Evolutionary conservation across 768 basidiomycete genomes (phyloP), one percentile per base, ranked within the genome.

Genomic region (Royoungia palumana): DNA sequence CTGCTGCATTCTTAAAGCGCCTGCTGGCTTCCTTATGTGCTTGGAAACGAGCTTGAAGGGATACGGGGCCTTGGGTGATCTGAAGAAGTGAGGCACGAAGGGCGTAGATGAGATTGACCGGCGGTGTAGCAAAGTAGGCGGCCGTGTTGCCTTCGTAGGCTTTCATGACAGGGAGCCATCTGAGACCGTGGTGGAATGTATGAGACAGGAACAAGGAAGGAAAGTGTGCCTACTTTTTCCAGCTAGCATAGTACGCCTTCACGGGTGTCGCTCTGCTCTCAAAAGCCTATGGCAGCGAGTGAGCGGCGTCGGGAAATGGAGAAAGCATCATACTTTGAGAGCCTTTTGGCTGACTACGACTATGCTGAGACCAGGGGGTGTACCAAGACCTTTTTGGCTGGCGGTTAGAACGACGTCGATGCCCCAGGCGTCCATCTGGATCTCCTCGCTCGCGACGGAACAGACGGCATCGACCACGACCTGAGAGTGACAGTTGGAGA

Each of bases 111-210:
- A 99, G 81, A 71, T 96, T 95, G 50, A 94, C 89, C 8, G 93
- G 94, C 2, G 93, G 90, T 1, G 94, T 97, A 8, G 94, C 95
- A 68, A 97, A 97, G 75, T 97, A 97, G 17, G 85, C 85, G 0
- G 91, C 76, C 11, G 70, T 71, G 50, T 89, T 89, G 49, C 71
- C 70, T 72, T 97, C 94, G 66, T 98, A 99, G 3, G 87, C 83
- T 59, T 85, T 80, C 94, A 98, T 98, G 64, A 96, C 83, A 1
- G 93, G 92, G 38, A 94, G 74, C 90, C 90, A 93, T 59, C 87
- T 89, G 46, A 12, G 14, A 21, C 19, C 34, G 50, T 25, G 27
- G 39, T 47, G 14, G 30, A 46, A 35, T 41, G 22, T 11, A 35
- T 36, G 35, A 43, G 42, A 49, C n/a, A 25, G 25, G 19, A 27